Conservation (phyloP, 495 filamentous ascomycete species). For the Tuber microsphaerosporum region DNA sequence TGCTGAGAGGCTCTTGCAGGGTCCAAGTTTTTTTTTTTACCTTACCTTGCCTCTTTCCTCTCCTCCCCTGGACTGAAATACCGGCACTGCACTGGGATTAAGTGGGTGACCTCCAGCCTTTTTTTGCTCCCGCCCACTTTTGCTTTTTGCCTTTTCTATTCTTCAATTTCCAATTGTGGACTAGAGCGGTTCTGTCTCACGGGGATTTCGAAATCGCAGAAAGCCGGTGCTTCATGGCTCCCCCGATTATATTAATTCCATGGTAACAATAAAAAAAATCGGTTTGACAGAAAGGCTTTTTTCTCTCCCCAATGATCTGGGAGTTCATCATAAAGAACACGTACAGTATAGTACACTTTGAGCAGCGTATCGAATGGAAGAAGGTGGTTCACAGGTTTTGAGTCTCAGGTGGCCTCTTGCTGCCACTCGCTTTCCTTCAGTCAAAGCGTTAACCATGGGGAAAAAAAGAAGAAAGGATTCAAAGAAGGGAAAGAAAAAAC, state of each 20-base stretch:
- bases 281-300: neutral
- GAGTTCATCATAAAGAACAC: neutral
- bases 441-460: neutral
- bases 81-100: neutral
- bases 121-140: neutral
- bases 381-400: neutral
- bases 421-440: neutral
- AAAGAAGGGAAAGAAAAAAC: neutral
- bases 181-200: neutral
- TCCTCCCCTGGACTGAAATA: neutral
- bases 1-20: conserved; percentile 1
- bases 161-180: neutral
- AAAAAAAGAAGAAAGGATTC: neutral
- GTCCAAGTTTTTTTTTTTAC: neutral
- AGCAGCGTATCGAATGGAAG: neutral
- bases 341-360: too few species aligned
- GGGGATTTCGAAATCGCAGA: neutral
- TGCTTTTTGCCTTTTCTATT: neutral
- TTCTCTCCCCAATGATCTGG: too few species aligned
- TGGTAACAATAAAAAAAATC: neutral
- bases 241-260: neutral
- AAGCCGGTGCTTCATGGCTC: neutral
- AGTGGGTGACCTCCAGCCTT: neutral
- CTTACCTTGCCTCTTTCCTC: neutral
- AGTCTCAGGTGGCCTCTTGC: neutral